phyloP scores from a whole-genome alignment of 371 early-diverging fungal genomes.

The Mortierella sp. region DNA sequence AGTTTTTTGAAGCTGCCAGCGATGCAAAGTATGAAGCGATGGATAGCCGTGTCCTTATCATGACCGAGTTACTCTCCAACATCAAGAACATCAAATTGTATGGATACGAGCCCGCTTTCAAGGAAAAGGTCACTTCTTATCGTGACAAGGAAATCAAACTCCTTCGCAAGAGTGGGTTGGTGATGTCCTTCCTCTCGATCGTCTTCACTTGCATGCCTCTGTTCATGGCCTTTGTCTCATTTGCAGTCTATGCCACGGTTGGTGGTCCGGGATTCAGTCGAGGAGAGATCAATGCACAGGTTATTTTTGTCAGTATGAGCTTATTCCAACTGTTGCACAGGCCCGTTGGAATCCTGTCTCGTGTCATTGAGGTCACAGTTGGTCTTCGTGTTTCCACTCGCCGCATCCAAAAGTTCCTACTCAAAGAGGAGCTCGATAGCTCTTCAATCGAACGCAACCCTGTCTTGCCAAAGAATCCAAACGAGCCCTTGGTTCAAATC shows the following conservation, averaged over 20 bases:
- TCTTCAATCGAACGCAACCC: conserved; percentile 54
- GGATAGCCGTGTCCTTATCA: conserved; percentile 68
- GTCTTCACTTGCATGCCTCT: conserved; percentile 31
- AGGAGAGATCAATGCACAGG: conserved; percentile 32
- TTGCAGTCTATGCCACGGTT: conserved; percentile 22
- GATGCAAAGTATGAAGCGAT: conserved; percentile 53
- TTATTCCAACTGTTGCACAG: conserved; percentile 21
- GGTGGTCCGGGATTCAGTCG: conserved; percentile 45
- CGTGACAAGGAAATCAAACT: conserved; percentile 38
- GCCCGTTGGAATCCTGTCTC: conserved; percentile 23
- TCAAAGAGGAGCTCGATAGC: conserved; percentile 35
- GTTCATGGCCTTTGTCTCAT: conserved; percentile 47
- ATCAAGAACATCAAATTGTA: conserved; percentile 63
- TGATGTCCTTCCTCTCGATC: conserved; percentile 33
- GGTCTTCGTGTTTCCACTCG: conserved; percentile 26
- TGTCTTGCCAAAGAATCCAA: conserved; percentile 12
- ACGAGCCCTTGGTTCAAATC: conserved; percentile 12
- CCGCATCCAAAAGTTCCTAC: conserved; percentile 42
- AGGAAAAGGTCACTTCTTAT: conserved; percentile 16
- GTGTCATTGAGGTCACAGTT: conserved; percentile 8
- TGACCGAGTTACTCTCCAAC: conserved; percentile 59
- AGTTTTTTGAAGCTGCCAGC: conserved; percentile 14
- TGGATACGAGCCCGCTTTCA: conserved; percentile 63
- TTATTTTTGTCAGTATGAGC: conserved; percentile 39
- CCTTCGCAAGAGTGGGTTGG: conserved; percentile 18